Percentiles rank a stretch among this genome's conserved stretches.
Evolutionary conservation across 1,139 yeast genomes (phyloP).

Genomic region (Suhomyces bokatorum): DNA sequence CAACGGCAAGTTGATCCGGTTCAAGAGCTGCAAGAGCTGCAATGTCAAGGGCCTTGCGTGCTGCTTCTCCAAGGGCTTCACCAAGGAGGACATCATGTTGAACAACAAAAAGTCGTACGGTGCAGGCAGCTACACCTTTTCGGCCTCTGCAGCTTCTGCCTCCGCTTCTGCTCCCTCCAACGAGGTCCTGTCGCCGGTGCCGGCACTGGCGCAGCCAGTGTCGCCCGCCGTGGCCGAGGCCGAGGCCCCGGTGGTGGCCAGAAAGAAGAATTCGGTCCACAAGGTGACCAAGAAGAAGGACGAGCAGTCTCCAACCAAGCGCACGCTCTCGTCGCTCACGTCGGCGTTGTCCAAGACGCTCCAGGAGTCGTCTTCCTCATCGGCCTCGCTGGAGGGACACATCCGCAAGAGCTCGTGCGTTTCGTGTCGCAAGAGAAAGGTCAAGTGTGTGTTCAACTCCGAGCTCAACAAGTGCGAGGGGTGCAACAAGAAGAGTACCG

Average conservation of each 20-base stretch:
- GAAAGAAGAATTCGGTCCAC: conserved; percentile 3
- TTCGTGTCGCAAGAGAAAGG: conserved; percentile 41
- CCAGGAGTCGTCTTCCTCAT: conserved; percentile 3
- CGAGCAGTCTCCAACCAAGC: conserved; percentile 6
- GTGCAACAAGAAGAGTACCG: conserved; percentile 36
- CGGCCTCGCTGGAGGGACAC: conserved; percentile 13
- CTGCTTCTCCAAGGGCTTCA: conserved; percentile 57
- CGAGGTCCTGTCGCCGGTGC: conserved; percentile 7
- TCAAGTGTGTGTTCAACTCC: conserved; percentile 36
- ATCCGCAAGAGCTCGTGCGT: conserved; percentile 37
- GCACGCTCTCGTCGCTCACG: conserved; percentile 13
- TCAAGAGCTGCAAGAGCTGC: conserved; percentile 53
- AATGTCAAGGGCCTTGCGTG: conserved; percentile 44
- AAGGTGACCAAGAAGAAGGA: conserved; percentile 12
- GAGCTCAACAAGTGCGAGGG: conserved; percentile 37
- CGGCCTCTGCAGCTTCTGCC: neutral
- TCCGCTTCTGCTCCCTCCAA: conserved; percentile 1
- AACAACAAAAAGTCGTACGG: conserved; percentile 20
- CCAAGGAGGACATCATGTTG: conserved; percentile 53
- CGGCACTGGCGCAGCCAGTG: conserved; percentile 9
- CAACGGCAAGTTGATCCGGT: conserved; percentile 46
- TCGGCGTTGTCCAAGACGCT: conserved; percentile 15
- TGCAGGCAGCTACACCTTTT: conserved; percentile 1
- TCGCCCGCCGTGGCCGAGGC: conserved; percentile 6
- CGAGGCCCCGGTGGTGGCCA: conserved; percentile 5